Evolutionary conservation across 371 early-diverging fungal genomes (phyloP), one percentile per base, ranked within the genome.

Genomic region (Catenaria anguillulae): DNA sequence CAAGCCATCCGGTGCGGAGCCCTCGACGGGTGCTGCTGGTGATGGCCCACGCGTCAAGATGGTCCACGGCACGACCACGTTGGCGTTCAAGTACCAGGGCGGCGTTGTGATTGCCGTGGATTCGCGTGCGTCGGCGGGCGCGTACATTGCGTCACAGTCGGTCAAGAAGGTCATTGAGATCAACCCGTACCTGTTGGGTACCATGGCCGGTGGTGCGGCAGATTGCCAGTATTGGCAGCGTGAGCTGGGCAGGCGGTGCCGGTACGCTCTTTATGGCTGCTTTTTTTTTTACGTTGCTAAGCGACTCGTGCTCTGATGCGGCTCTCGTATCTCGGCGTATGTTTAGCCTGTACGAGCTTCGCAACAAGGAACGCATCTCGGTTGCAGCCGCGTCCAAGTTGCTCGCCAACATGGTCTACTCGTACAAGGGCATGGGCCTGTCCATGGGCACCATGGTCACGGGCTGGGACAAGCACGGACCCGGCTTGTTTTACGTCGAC

Each of bases 151-250:
- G 43, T 93, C 97, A 24, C 93, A 93, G 74, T 88, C 90, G 34
- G 99, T 99, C 34, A 95, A 98, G 68, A 99, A 99, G 79, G 94
- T 99, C 29, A 99, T 99, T 71, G 97, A 99, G 74, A 97, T 99
- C 70, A 99, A 99, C 75, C 94, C 94, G 48, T 95, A 95, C 73
- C 78, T 99, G 58, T 80, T 99, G 64, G 99, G 99, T 54, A 99
- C 99, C 31, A 96, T 99, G 97, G 99, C 99, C 45, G 99, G 99
- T 65, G 99, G 99, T 76, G 99, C 99, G 33, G 99, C 99, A n/a
- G 99, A 99, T 74, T 99, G 99, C 80, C 87, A 85, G 60, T 99
- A 86, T 76, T 99, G 99, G 99, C 98, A 99, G 72, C 89, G 98
- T 61, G 90, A 95, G 67, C 85, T 99, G 66, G 99, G 99, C 23